Evolutionary conservation across 2,329 filamentous ascomycete genomes (phyloP).

Genomic region (Seiridium cupressi): DNA sequence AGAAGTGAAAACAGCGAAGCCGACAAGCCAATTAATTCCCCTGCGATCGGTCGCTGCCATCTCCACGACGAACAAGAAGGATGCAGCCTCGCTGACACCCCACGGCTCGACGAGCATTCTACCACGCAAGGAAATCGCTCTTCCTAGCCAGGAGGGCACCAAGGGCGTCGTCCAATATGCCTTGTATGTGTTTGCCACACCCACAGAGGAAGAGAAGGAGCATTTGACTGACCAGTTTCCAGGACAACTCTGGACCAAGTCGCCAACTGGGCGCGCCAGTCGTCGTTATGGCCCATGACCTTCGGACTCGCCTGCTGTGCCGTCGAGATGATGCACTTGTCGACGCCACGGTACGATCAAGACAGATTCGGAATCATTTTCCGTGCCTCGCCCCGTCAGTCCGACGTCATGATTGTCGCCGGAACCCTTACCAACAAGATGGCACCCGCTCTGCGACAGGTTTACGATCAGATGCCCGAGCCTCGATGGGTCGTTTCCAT

Average conservation of each 20-base stretch:
- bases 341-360: slow-evolving; percentile 84
- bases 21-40: slow-evolving; percentile 62
- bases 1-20: slow-evolving; percentile 54
- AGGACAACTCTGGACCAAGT: slow-evolving; percentile 78
- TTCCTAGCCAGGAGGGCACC: slow-evolving; percentile 75
- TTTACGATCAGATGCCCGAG: slow-evolving; percentile 95
- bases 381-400: slow-evolving; percentile 82
- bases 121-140: slow-evolving; percentile 68
- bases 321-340: slow-evolving; percentile 91
- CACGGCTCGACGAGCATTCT: slow-evolving; percentile 54
- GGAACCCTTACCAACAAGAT: slow-evolving; percentile 96
- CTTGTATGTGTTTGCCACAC: slow-evolving; percentile 58
- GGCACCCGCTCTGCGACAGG: slow-evolving; percentile 84
- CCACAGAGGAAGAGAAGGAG: background rate
- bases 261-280: slow-evolving; percentile 81
- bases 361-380: slow-evolving; percentile 89
- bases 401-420: slow-evolving; percentile 91
- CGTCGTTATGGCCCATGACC: slow-evolving; percentile 84
- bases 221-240: slow-evolving; percentile 10
- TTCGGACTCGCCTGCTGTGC: slow-evolving; percentile 88
- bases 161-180: slow-evolving; percentile 83
- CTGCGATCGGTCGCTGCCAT: slow-evolving; percentile 63
- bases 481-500: slow-evolving; percentile 83
- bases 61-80: slow-evolving; percentile 63
- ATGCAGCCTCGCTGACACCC: slow-evolving; percentile 56